Evolutionary conservation across 2,329 filamentous ascomycete genomes (phyloP).

Genomic region (Chrysoporthe deuterocubensis): DNA sequence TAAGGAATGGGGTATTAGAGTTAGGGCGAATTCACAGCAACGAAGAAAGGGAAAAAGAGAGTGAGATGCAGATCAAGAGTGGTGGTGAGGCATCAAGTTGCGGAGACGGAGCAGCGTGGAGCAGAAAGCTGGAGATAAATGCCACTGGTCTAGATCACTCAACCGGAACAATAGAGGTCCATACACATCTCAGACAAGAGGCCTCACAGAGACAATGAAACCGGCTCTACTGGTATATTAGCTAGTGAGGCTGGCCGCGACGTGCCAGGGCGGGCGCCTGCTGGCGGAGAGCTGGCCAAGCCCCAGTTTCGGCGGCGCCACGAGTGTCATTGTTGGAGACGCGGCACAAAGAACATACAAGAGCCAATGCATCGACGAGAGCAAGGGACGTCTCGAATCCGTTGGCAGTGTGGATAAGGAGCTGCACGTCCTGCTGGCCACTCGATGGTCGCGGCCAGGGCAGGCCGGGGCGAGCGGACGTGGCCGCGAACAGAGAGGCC

Average conservation of each 20-base stretch:
- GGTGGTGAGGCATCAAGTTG: neutral
- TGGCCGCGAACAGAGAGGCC: neutral
- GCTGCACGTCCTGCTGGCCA: slow-evolving; percentile 2
- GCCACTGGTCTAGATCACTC: neutral
- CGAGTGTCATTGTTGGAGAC: slow-evolving; percentile 3
- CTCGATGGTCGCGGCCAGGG: neutral
- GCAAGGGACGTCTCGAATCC: neutral
- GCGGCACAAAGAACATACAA: neutral
- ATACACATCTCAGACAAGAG: neutral
- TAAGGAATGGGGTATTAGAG: neutral
- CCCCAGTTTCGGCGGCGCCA: neutral
- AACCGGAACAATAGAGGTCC: neutral
- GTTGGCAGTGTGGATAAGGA: slow-evolving; percentile 1
- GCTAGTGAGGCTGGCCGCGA: neutral
- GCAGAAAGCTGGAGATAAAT: neutral
- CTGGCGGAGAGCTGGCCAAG: neutral
- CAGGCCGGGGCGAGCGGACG: neutral
- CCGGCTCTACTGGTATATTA: neutral
- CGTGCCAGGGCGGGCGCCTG: slow-evolving; percentile 5
- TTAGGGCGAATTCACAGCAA: neutral
- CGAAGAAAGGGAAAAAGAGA: neutral
- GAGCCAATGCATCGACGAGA: neutral
- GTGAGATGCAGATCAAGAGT: neutral
- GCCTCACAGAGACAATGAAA: neutral
- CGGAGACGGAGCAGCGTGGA: neutral